Base-by-base conservation (phyloP, 768 basidiomycete genomes). In the Psilocybe sp. region DNA sequence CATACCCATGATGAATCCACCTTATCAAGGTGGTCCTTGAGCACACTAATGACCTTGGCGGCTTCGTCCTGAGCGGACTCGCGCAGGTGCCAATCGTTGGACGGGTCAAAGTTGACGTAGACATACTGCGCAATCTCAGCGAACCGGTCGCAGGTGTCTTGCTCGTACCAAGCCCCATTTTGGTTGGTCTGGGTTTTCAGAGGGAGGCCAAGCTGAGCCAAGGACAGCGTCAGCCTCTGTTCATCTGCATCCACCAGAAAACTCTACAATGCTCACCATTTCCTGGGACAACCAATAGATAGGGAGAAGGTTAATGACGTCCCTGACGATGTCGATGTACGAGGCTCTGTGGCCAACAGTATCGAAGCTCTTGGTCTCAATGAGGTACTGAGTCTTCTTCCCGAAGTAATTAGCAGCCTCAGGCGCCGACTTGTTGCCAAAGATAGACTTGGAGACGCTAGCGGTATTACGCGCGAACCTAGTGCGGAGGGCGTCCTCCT, bases 301-400 rank as follows among this genome's bases (percentile, higher is more conserved):
- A 0, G 87, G 80, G 35, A 85, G 50, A 20, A 74, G 60, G 53
- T 89, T 85, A 58, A 86, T 77, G 16, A 89, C 85, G 55, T 89
- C 83, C 37, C 69, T 70, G 6, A 89, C 77, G 34, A 89, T 74
- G 59, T 90, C 85, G 16, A 88, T 62, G 44, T 64, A 71, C 31
- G 54, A 66, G 14, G 53, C 48, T 13, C 47, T 42, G 13, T 63
- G 54, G 5, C 64, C 69, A 12, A 63, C 61, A 28, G 66, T 54
- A 28, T 54, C 51, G 41, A 73, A 67, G 2, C 70, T 63, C 46
- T 75, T 75, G 11, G 60, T 54, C 9, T 57, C 52, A 41, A 79
- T 66, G 34, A 79, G 56, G 1, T 52, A 46, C n/a, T 46, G 20
- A 1, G 72, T 69, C 54, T 62, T 70, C 39, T 61, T 54, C 23